A percentile compares a stretch with the other conserved stretches of the same genome.
Conservation (phyloP, 2,329 filamentous ascomycete species). For the Daldinia sp. region DNA sequence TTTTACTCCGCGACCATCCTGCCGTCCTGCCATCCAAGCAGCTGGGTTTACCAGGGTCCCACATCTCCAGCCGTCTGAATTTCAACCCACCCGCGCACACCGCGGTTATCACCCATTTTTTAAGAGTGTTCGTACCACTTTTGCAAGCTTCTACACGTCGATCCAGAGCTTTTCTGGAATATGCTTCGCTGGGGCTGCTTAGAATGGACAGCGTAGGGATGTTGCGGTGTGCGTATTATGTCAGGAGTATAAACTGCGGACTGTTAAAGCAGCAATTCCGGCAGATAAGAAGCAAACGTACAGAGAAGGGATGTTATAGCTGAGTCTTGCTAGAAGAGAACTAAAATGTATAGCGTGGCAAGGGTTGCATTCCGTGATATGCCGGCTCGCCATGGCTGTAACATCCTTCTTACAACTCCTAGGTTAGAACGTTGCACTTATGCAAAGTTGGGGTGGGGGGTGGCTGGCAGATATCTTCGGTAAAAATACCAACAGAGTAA, state of each 20-base stretch:
- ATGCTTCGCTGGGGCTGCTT: neutral
- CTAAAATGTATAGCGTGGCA: too few species aligned
- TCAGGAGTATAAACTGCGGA: neutral
- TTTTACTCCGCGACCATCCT: neutral
- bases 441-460: neutral
- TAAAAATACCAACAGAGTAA: neutral
- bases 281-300: neutral
- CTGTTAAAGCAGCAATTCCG: neutral
- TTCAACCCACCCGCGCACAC: neutral
- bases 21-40: neutral
- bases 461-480: neutral
- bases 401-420: neutral
- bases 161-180: constrained; percentile 1
- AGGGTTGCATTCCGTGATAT: neutral
- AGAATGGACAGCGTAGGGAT: neutral
- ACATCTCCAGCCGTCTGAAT: neutral
- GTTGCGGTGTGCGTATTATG: neutral
- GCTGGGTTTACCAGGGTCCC: neutral
- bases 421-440: neutral
- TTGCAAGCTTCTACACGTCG: neutral
- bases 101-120: neutral
- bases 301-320: too few species aligned
- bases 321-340: too few species aligned
- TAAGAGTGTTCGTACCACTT: neutral
- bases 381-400: neutral